phyloP scores from a whole-genome alignment of 441 rosid genomes.

The Kokia cookei region DNA sequence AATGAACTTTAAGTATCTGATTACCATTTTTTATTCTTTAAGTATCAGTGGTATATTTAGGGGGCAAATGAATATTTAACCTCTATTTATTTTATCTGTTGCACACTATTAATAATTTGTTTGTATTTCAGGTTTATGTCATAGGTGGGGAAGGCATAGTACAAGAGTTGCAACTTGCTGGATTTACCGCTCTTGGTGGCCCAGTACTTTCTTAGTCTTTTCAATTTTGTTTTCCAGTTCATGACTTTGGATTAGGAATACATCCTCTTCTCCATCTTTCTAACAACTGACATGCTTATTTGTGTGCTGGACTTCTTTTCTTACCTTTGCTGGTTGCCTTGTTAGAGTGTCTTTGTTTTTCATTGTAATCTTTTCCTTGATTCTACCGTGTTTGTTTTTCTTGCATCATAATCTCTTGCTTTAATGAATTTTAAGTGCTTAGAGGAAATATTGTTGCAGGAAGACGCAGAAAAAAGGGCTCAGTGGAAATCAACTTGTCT shows the following conservation, averaged over 20 bases:
- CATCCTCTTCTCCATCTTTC: background rate
- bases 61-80: background rate
- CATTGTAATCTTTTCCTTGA: background rate
- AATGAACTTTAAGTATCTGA: background rate
- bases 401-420: background rate
- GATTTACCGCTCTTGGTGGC: constrained; percentile 66
- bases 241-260: background rate
- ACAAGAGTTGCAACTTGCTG: constrained; percentile 55
- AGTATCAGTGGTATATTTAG: background rate
- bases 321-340: background rate
- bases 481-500: constrained; percentile 52
- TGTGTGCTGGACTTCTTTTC: background rate
- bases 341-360: background rate
- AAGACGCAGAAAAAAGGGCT: constrained; percentile 58
- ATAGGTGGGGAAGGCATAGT: constrained; percentile 62
- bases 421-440: constrained; percentile 1
- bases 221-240: background rate
- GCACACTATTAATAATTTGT: background rate
- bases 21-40: background rate
- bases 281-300: background rate
- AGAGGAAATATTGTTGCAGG: constrained; percentile 41
- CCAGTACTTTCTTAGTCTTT: constrained; percentile 35
- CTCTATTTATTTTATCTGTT: background rate
- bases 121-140: constrained; percentile 47
- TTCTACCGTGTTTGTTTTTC: background rate